Conservation (phyloP, 768 basidiomycete species). For the Mycena rosella region DNA sequence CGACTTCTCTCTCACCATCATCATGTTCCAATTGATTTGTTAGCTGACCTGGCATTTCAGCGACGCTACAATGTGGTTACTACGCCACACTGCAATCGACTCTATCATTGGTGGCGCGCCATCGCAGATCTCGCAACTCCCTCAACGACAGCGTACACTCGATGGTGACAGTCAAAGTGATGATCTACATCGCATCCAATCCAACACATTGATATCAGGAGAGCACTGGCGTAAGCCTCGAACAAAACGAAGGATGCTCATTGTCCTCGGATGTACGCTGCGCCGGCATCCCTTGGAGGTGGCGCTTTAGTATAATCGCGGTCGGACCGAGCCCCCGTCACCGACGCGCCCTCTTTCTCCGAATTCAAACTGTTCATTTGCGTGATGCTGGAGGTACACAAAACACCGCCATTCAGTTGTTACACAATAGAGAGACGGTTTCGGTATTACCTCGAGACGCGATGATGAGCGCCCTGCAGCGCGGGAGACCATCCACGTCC, state of each 20-base stretch:
- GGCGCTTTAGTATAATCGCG: not conserved
- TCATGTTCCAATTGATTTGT: too few species aligned
- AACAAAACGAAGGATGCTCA: not conserved
- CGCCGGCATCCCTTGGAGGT: too few species aligned
- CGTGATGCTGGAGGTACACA: not conserved
- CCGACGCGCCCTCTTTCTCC: not conserved
- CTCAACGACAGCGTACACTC: too few species aligned
- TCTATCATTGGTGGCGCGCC: too few species aligned
- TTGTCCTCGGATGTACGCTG: not conserved
- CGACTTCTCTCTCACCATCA: too few species aligned
- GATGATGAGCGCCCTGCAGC: not conserved
- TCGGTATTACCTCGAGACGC: not conserved
- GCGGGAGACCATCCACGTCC: not conserved
- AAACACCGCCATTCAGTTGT: constrained; percentile 7
- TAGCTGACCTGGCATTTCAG: too few species aligned
- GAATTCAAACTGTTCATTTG: not conserved
- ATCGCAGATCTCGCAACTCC: too few species aligned
- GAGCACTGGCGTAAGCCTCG: not conserved
- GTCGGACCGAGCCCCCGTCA: not conserved
- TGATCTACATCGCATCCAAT: too few species aligned
- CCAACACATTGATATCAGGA: not conserved
- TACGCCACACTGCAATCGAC: too few species aligned
- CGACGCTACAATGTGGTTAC: too few species aligned
- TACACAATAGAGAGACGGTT: not conserved
- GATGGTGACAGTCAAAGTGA: too few species aligned